These are phyloP conservation scores for Malus hybrid DNA, from an alignment of 331 rosid genomes.

Conservation along the genomic window DNA sequence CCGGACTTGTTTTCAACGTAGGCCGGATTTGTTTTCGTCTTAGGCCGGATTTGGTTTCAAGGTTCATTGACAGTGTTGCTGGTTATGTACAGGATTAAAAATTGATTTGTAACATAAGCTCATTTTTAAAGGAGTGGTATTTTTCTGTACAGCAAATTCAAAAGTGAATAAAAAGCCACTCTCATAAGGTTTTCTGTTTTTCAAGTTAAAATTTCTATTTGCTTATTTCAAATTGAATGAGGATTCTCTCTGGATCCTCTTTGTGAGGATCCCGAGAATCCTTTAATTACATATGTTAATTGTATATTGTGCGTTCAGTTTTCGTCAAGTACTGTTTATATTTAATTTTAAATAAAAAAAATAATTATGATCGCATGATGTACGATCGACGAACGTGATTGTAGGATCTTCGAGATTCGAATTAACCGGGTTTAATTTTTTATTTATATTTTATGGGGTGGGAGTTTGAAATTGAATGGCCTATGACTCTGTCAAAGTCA, in stretches of 20 bases:
- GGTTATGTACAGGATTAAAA: neutral
- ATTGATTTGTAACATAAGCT: conserved; percentile 4
- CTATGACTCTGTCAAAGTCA: neutral
- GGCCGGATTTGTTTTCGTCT: neutral
- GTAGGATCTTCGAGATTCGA: too few relatives aligned
- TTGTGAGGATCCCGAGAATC: too few relatives aligned
- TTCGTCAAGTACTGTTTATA: too few relatives aligned
- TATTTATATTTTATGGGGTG: neutral
- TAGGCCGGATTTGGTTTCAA: neutral
- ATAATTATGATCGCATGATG: too few relatives aligned
- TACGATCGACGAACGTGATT: too few relatives aligned
- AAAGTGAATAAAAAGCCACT: neutral
- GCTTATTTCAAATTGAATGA: neutral
- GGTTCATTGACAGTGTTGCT: neutral
- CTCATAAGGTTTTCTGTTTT: neutral
- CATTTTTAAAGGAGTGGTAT: neutral
- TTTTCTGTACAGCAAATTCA: neutral
- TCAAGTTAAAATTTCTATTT: neutral
- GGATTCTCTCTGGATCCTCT: too few relatives aligned
- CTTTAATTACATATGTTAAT: too few relatives aligned
- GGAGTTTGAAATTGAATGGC: neutral
- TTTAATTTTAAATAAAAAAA: too few relatives aligned
- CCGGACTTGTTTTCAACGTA: neutral
- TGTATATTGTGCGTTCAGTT: too few relatives aligned
- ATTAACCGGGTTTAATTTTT: too few relatives aligned